Conservation (phyloP, 352 stramenopile species). For the Phytophthora cactorum region DNA sequence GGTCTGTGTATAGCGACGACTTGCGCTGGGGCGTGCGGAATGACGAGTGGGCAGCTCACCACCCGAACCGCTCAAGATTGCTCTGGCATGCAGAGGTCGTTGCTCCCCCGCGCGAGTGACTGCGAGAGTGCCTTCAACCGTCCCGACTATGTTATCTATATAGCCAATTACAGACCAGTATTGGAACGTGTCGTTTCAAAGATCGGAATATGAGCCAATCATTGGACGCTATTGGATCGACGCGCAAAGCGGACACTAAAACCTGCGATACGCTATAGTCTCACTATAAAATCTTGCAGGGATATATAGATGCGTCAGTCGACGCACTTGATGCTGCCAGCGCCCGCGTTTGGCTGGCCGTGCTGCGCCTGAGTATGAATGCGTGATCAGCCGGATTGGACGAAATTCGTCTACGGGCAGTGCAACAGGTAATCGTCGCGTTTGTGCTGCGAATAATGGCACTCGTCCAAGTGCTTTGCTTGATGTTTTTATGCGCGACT, state of each 20-base stretch:
- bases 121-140: not conserved
- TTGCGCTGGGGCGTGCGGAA: constrained; percentile 31
- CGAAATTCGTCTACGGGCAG: constrained; percentile 22
- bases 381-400: constrained; percentile 42
- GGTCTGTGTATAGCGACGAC: constrained; percentile 5
- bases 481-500: constrained; percentile 23
- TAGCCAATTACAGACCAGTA: constrained; percentile 10
- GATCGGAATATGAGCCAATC: constrained; percentile 12
- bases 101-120: constrained; percentile 12
- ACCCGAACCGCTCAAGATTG: constrained; percentile 32
- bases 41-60: constrained; percentile 28
- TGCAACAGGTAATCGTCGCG: constrained; percentile 20
- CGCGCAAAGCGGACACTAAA: not conserved
- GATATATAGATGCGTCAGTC: constrained; percentile 11
- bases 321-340: not conserved
- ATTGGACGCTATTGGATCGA: constrained; percentile 3
- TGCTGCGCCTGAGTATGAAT: constrained; percentile 7
- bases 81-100: constrained; percentile 5
- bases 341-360: constrained; percentile 8
- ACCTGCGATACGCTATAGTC: constrained; percentile 3
- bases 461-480: constrained; percentile 10
- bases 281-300: not conserved
- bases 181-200: constrained; percentile 10
- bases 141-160: not conserved
- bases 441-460: constrained; percentile 14